Conservation (phyloP, 371 early-diverging fungal species). For the Parasitella parasitica region DNA sequence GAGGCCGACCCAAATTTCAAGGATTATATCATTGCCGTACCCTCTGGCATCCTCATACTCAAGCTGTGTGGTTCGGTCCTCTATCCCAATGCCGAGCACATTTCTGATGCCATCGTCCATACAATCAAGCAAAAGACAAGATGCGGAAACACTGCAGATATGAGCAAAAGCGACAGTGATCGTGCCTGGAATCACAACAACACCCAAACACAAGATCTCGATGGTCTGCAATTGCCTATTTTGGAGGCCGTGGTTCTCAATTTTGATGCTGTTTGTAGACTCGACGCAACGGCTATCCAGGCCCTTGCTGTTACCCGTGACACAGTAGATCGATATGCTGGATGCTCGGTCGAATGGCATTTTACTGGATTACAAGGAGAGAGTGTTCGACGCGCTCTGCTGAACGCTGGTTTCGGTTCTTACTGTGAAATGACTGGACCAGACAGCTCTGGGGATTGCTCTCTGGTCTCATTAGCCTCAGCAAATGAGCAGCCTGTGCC, state of each 20-base stretch:
- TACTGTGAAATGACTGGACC: neutral
- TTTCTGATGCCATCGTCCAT: slow-evolving; percentile 16
- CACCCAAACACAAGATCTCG: neutral
- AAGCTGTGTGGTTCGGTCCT: slow-evolving; percentile 8
- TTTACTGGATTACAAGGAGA: slow-evolving; percentile 27
- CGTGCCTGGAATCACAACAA: slow-evolving; percentile 44
- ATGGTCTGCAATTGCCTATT: slow-evolving; percentile 36
- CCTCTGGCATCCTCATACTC: slow-evolving; percentile 15
- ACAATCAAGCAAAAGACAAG: slow-evolving; percentile 7
- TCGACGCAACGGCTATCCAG: slow-evolving; percentile 81
- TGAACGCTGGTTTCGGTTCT: slow-evolving; percentile 36
- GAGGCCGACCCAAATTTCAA: slow-evolving; percentile 16
- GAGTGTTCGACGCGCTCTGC: slow-evolving; percentile 24
- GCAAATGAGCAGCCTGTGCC: neutral
- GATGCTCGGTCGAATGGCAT: slow-evolving; percentile 34
- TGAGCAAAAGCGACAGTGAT: slow-evolving; percentile 27
- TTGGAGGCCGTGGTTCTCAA: slow-evolving; percentile 76
- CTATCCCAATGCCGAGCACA: slow-evolving; percentile 21
- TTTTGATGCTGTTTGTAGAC: slow-evolving; percentile 68
- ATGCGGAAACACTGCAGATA: slow-evolving; percentile 1
- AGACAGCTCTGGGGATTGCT: neutral
- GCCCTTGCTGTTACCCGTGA: slow-evolving; percentile 52
- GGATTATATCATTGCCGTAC: neutral
- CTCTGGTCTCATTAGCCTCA: slow-evolving; percentile 2
- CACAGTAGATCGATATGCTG: slow-evolving; percentile 43